Evolutionary conservation across 108 stramenopile species (phyloP).

Genomic region (Skeletonema marinoi): DNA sequence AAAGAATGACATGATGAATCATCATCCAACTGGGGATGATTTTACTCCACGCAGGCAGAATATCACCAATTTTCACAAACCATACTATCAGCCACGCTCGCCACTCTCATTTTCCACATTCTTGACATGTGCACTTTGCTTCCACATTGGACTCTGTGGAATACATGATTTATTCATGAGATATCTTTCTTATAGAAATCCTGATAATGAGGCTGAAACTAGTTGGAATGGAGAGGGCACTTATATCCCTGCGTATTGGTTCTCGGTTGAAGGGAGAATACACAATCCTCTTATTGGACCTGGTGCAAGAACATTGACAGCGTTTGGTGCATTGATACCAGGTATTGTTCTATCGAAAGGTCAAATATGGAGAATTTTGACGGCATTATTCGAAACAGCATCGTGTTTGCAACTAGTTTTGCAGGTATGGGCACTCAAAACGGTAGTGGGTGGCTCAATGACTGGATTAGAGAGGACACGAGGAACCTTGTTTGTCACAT

Average conservation of each 20-base stretch:
- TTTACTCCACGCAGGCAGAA: constrained; percentile 5
- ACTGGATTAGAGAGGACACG: constrained; percentile 37
- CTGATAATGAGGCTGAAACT: constrained; percentile 24
- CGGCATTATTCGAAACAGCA: constrained; percentile 32
- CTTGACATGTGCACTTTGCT: constrained; percentile 31
- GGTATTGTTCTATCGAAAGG: constrained; percentile 42
- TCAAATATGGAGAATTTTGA: constrained; percentile 37
- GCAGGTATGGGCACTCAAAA: constrained; percentile 23
- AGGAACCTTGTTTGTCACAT: constrained; percentile 23
- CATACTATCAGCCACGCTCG: neutral
- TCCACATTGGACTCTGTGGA: constrained; percentile 39
- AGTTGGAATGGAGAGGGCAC: constrained; percentile 55
- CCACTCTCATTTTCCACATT: constrained; percentile 15
- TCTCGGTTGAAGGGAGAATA: constrained; percentile 45
- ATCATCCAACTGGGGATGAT: constrained; percentile 34
- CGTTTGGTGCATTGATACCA: constrained; percentile 48
- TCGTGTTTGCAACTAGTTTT: constrained; percentile 30
- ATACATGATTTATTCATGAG: constrained; percentile 46
- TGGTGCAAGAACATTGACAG: constrained; percentile 47
- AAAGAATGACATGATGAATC: neutral
- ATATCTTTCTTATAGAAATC: constrained; percentile 42
- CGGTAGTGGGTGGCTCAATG: constrained; percentile 19
- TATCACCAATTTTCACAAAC: neutral
- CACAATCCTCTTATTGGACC: constrained; percentile 44
- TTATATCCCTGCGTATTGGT: constrained; percentile 42